phyloP scores from a whole-genome alignment of 2,329 filamentous ascomycete genomes.

The Colletotrichum abscissum region DNA sequence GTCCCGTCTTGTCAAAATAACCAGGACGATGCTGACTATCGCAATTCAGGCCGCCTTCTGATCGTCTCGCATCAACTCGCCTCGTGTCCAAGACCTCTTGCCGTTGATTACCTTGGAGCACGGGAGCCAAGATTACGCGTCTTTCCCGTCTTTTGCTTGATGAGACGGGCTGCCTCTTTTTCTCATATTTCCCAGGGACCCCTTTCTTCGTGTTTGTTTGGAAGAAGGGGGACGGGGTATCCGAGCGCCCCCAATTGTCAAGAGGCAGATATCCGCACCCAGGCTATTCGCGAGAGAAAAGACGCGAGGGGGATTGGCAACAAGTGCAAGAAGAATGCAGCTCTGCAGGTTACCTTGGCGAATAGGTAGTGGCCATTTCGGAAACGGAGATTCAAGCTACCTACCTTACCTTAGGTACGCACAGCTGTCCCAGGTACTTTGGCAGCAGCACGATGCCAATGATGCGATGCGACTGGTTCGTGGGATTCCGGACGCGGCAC shows the following conservation, averaged over 20 bases:
- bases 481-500: slow-evolving; percentile 32
- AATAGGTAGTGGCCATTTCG: background rate
- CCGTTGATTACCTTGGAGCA: background rate
- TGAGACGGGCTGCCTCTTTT: slow-evolving; percentile 12
- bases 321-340: background rate
- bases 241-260: background rate
- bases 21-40: slow-evolving; percentile 8
- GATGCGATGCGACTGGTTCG: slow-evolving; percentile 34
- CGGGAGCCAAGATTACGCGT: slow-evolving; percentile 7
- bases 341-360: background rate
- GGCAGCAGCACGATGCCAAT: slow-evolving; percentile 25
- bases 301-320: background rate
- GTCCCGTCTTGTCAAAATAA: slow-evolving; percentile 14
- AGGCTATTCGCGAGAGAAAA: background rate
- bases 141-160: slow-evolving; percentile 4
- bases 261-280: background rate
- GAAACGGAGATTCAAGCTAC: slow-evolving; percentile 4
- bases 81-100: slow-evolving; percentile 12
- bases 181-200: slow-evolving; percentile 5
- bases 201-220: slow-evolving; percentile 14
- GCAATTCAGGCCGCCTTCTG: background rate
- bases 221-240: slow-evolving; percentile 2
- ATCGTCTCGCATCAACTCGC: slow-evolving; percentile 7
- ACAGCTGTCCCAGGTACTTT: slow-evolving; percentile 21
- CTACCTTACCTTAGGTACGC: background rate